Evolutionary conservation across 306 rosid species (phyloP).

Genomic region (Lagenaria siceraria): DNA sequence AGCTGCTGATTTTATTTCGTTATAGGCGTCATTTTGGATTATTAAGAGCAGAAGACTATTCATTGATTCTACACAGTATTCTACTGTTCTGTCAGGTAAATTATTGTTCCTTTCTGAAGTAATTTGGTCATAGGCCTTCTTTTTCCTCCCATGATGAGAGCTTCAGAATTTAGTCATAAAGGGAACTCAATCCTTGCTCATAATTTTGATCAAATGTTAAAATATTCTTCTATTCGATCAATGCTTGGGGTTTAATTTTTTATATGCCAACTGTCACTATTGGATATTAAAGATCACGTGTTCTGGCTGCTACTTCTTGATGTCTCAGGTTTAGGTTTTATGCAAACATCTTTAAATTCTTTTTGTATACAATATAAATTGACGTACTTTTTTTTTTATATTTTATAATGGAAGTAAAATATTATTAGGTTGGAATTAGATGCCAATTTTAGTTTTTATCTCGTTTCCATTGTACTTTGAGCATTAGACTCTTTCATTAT

Average conservation of each 20-base stretch:
- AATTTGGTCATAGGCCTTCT: not conserved
- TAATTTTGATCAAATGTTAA: not conserved
- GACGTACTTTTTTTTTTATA: not conserved
- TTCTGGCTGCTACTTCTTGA: not conserved
- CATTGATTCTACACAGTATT: constrained; percentile 41
- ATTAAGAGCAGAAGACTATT: constrained; percentile 39
- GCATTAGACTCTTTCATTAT: too few species aligned
- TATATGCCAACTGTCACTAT: too few species aligned
- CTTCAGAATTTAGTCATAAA: not conserved
- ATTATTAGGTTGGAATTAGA: not conserved
- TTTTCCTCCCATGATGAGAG: not conserved
- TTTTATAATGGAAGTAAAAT: not conserved
- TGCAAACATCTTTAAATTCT: not conserved
- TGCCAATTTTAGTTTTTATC: too few species aligned
- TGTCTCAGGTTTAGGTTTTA: not conserved
- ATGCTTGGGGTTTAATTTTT: not conserved
- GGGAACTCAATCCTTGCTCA: not conserved
- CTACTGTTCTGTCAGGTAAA: constrained; percentile 69
- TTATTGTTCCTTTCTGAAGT: constrained; percentile 16
- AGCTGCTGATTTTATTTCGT: constrained; percentile 13
- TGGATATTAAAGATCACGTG: not conserved
- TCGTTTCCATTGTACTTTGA: too few species aligned
- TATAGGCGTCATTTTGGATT: constrained; percentile 38
- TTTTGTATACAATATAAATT: not conserved
- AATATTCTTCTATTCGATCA: not conserved